Conservation (phyloP, 305 asterid genomes). For the Fraxinus albicans region DNA sequence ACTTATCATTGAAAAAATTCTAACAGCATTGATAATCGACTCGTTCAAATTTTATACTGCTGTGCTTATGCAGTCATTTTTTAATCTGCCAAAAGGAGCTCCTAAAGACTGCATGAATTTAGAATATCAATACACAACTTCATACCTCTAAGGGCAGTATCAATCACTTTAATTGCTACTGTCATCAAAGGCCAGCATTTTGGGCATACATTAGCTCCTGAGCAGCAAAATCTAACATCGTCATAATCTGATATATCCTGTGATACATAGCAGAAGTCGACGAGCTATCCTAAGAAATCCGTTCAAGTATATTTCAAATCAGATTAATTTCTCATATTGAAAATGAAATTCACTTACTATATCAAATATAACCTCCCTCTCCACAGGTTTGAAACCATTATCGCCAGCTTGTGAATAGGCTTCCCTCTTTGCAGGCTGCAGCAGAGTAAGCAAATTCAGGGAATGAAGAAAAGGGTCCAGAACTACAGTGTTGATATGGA, state of each 20-base stretch:
- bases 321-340: neutral
- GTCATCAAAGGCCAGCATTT: conserved; percentile 97
- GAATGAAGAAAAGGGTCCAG: neutral
- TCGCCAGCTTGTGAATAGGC: conserved; percentile 81
- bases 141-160: conserved; percentile 89
- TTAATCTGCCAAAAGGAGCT: neutral
- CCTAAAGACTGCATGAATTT: neutral
- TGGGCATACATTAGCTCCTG: conserved; percentile 91
- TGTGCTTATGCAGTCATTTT: neutral
- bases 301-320: conserved; percentile 1
- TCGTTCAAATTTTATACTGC: neutral
- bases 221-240: conserved; percentile 94
- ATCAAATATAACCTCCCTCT: conserved; percentile 87
- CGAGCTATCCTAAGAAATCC: conserved; percentile 5
- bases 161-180: conserved; percentile 83
- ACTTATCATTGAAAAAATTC: neutral
- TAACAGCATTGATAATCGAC: neutral
- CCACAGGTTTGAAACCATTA: conserved; percentile 71
- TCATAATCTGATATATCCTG: conserved; percentile 95
- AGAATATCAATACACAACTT: conserved; percentile 2
- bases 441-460: conserved; percentile 16
- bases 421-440: conserved; percentile 87
- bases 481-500: conserved; percentile 6
- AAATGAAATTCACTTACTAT: conserved; percentile 53
- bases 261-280: conserved; percentile 15